Base-by-base conservation (phyloP, 2,329 filamentous ascomycete species). In the Ophidiomyces ophidiicola region DNA sequence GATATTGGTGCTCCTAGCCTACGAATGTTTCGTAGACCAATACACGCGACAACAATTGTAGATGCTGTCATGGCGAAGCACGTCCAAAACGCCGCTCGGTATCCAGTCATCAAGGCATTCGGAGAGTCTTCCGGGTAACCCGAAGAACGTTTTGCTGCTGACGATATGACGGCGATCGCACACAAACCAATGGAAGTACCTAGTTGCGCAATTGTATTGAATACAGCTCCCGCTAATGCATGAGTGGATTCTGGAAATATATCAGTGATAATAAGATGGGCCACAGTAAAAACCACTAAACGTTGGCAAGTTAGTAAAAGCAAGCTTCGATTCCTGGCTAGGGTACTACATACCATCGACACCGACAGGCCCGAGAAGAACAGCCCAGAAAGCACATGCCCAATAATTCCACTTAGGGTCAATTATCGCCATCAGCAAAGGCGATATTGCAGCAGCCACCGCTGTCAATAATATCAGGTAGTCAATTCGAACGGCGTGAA, bases 151-250 rank as follows among this genome's bases (percentile, higher is more conserved):
- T 35, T 26, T 2, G 35, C 36, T 6, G 36, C 24, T 3, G 41
- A 29, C 1, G 57, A 54, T 21, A 75, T 67, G 0, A 69, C 64
- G 6, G 67, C 67, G 40, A 68, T 66, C 2, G 70, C 53, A 5
- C 70, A 69, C 2, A 76, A 50, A 0, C 70, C 71, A 1, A 76
- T 58, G 0, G 67, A 64, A 12, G 63, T 67, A 0, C 74, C 74
- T 39, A 78, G 68, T 45, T 78, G 72, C 0, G 64, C 57, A 0
- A 70, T 60, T 0, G 72, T 75, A 44, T 74, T 76, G 53, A 78
- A 78, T 0, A 79, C 73, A 0, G 71, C 73, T 0, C 74, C 76
- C 0, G 72, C 74, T 0, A 79, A 57, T 0, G 70, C 70, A 42
- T 78, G 74, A 1, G 64, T 74, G 6, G 71, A 56, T n/a, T 66